These are phyloP conservation scores for Sugiyamaella sp. DNA, from an alignment of 1,139 yeast species.

Conservation along the genomic window DNA sequence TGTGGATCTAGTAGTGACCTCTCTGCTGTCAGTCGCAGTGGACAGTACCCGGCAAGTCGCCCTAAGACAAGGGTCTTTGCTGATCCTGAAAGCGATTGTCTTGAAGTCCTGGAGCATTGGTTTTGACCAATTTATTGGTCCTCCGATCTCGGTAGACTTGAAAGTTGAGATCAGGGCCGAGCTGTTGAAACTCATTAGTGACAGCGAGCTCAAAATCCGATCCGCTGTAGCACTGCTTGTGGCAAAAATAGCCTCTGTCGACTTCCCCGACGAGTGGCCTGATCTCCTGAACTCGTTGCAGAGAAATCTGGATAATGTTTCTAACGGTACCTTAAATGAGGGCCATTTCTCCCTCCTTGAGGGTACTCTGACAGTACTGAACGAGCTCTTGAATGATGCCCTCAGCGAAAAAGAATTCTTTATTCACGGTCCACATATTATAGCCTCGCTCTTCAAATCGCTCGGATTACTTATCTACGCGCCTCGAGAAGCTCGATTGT, in stretches of 20 bases:
- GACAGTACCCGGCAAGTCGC: background rate
- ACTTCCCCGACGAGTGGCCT: conserved; percentile 98
- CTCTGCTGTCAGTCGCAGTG: conserved; percentile 4
- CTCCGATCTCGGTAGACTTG: conserved; percentile 57
- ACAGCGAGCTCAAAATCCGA: conserved; percentile 62
- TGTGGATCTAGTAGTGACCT: conserved; percentile 6
- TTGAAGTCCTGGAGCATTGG: conserved; percentile 86
- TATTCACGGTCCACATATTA: conserved; percentile 54
- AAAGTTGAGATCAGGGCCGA: conserved; percentile 55
- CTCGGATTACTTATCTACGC: background rate
- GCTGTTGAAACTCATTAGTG: conserved; percentile 56
- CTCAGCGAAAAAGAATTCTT: conserved; percentile 87
- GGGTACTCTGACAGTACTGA: conserved; percentile 72
- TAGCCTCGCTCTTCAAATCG: conserved; percentile 18
- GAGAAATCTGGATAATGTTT: background rate
- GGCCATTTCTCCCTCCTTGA: conserved; percentile 47
- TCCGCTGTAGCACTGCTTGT: conserved; percentile 72
- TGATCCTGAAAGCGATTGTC: conserved; percentile 69
- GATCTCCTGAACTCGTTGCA: conserved; percentile 55
- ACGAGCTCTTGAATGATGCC: conserved; percentile 82
- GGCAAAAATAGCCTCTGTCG: conserved; percentile 84
- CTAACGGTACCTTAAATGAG: conserved; percentile 42
- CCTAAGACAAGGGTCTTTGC: conserved; percentile 61
- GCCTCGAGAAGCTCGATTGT: background rate
- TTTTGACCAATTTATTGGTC: conserved; percentile 74